Percentiles rank a stretch among this genome's conserved stretches.
These are phyloP conservation scores for Pyrrhoderma noxium DNA, from an alignment of 1,284 basidiomycete species.

Conservation along the genomic window DNA sequence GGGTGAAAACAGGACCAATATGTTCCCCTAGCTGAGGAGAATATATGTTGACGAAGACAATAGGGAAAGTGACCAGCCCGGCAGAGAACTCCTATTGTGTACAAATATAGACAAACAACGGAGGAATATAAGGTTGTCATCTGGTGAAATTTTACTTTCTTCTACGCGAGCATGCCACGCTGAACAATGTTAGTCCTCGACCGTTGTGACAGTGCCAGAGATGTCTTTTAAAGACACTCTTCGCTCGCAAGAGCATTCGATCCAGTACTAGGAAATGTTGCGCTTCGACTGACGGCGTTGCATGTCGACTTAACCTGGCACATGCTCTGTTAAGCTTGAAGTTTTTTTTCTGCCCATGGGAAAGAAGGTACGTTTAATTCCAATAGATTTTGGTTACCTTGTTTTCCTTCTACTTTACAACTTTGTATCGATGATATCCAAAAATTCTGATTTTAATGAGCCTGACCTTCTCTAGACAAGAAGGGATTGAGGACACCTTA, in stretches of 20 bases:
- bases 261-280: conserved; percentile 21
- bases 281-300: conserved; percentile 15
- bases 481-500: too few relatives aligned
- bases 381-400: background rate
- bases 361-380: background rate
- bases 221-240: conserved; percentile 7
- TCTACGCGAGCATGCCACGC: conserved; percentile 19
- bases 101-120: conserved; percentile 2
- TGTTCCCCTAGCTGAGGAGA: background rate
- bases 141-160: background rate
- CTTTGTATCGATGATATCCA: conserved; percentile 13
- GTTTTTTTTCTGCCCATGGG: background rate
- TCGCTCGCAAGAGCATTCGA: conserved; percentile 14
- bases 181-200: conserved; percentile 16
- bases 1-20: too few relatives aligned
- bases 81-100: background rate
- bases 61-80: background rate
- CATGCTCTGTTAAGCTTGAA: conserved; percentile 1
- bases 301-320: conserved; percentile 20
- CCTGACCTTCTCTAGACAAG: conserved; percentile 5
- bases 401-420: background rate
- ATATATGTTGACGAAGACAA: background rate
- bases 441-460: conserved; percentile 18
- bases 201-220: conserved; percentile 20
- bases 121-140: conserved; percentile 8